Evolutionary conservation across 2,329 filamentous ascomycete species (phyloP).

Genomic region (Alternaria novae-zelandiae): DNA sequence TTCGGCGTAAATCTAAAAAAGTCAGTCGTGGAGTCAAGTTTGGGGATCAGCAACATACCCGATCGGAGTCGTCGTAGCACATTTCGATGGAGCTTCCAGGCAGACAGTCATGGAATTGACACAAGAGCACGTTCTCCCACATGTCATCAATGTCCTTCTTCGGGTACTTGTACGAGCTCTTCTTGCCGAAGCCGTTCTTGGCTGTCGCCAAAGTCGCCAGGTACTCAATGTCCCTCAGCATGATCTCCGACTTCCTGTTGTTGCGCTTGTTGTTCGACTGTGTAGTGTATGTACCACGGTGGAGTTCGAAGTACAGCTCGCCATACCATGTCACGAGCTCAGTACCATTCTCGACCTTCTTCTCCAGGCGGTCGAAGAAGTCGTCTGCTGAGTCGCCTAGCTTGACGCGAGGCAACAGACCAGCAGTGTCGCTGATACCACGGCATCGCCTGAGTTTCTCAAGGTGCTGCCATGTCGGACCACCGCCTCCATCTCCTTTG

Average conservation of each 20-base stretch:
- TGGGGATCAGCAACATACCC: constrained; percentile 52
- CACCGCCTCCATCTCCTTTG: constrained; percentile 94
- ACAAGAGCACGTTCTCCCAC: constrained; percentile 91
- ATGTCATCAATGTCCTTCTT: constrained; percentile 93
- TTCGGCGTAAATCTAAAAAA: constrained; percentile 70
- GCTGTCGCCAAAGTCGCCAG: constrained; percentile 86
- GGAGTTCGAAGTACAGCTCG: constrained; percentile 96
- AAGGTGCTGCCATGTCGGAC: constrained; percentile 89
- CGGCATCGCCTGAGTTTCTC: constrained; percentile 94
- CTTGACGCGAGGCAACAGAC: constrained; percentile 83
- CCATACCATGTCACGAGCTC: constrained; percentile 96
- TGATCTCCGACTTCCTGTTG: constrained; percentile 83
- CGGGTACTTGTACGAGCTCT: constrained; percentile 77
- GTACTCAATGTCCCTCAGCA: constrained; percentile 87
- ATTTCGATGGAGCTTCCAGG: constrained; percentile 96
- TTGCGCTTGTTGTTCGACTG: constrained; percentile 97
- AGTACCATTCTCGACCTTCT: constrained; percentile 70
- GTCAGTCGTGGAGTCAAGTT: not conserved
- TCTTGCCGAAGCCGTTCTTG: constrained; percentile 59
- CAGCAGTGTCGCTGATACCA: constrained; percentile 86
- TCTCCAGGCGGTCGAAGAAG: constrained; percentile 86
- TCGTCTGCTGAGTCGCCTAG: constrained; percentile 91
- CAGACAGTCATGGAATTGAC: constrained; percentile 97
- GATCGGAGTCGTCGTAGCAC: constrained; percentile 95
- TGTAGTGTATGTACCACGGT: constrained; percentile 95